Evolutionary conservation across 2,329 filamentous ascomycete species (phyloP), one percentile per base, ranked within the genome.

Genomic region (Pseudocercospora macadamiae): DNA sequence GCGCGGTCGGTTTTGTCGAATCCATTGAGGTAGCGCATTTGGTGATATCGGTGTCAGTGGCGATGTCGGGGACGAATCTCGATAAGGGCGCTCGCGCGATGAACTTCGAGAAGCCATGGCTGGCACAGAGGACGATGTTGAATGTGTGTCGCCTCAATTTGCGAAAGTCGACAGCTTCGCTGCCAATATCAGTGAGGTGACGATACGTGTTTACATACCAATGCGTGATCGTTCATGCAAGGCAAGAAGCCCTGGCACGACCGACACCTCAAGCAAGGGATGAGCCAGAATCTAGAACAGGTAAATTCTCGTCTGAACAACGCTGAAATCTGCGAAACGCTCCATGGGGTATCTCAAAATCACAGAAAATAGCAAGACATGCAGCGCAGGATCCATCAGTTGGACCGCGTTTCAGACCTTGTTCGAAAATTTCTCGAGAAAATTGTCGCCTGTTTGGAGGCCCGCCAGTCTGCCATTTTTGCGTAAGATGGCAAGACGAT

Each of bases 401-500:
- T 21, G 18, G 8, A 10, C 3, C 9, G 10, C 18, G 36, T 9
- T 39, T 39, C 21, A 8, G 16, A 19, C 37, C 3, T 19, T n/a
- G n/a, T 42, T 42, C 3, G 18, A 42, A 42, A 12, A 16, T 19
- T 10, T 42, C 23, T 4, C 18, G 34, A 16, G 34, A 37, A 16
- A 37, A 5, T n/a, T 71, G 87, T 85, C 0, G 84, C 83, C 19
- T 78, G 73, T 56, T 82, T 81, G 64, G 86, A 88, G 0, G 77
- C 77, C 3, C 70, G 68, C 80, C 2, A 89, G 73, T 1, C 84
- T 87, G 76, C 87, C 82, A 2, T 85, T 83, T 72, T 88, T 83
- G 2, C 79, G 36, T 18, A 39, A 39, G 36, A 39, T 39, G 12
- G 36, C 36, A 39, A 39, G 36, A 18, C 36, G 36, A 39, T 39